These are phyloP conservation scores for Phytophthora sansomeana DNA, from an alignment of 352 stramenopile species.

Conservation along the genomic window DNA sequence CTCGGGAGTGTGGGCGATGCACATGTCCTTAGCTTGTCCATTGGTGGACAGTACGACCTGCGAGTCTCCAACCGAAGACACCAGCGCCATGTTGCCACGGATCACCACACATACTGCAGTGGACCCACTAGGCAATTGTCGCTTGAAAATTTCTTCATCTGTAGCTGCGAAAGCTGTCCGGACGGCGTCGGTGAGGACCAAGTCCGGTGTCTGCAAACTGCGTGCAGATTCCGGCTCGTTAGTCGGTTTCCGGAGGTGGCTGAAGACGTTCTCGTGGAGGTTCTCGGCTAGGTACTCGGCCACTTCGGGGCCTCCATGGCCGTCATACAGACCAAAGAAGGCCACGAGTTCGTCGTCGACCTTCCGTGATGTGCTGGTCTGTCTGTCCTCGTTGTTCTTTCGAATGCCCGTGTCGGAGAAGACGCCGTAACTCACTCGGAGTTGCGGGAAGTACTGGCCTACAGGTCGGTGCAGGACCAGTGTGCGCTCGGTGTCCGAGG, in stretches of 20 bases:
- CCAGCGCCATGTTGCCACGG: slow-evolving; percentile 53
- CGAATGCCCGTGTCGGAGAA: slow-evolving; percentile 82
- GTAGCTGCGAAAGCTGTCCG: slow-evolving; percentile 60
- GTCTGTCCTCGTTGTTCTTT: slow-evolving; percentile 81
- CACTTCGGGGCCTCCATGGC: slow-evolving; percentile 76
- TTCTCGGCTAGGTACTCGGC: slow-evolving; percentile 70
- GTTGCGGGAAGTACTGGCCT: slow-evolving; percentile 60
- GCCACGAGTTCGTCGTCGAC: slow-evolving; percentile 69
- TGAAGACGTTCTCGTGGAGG: slow-evolving; percentile 69
- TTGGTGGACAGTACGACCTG: slow-evolving; percentile 78
- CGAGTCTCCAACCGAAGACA: slow-evolving; percentile 84
- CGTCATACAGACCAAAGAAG: slow-evolving; percentile 90
- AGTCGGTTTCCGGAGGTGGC: slow-evolving; percentile 40
- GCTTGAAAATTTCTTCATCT: slow-evolving; percentile 79
- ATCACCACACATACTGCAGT: slow-evolving; percentile 75
- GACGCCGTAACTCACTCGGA: slow-evolving; percentile 72
- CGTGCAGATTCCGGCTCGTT: slow-evolving; percentile 40
- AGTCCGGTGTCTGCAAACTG: slow-evolving; percentile 23
- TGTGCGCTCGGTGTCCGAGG: slow-evolving; percentile 79
- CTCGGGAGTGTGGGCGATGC: slow-evolving; percentile 73
- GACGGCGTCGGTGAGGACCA: slow-evolving; percentile 43
- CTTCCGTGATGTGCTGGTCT: slow-evolving; percentile 54
- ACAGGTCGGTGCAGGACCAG: slow-evolving; percentile 53
- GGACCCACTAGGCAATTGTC: slow-evolving; percentile 77
- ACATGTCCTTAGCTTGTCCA: slow-evolving; percentile 65